Percentiles rank a stretch among this genome's conserved stretches.
These are phyloP conservation scores for Takakia lepidozioides DNA, from an alignment of 225 moss, liverwort and hornwort species.

Conservation along the genomic window DNA sequence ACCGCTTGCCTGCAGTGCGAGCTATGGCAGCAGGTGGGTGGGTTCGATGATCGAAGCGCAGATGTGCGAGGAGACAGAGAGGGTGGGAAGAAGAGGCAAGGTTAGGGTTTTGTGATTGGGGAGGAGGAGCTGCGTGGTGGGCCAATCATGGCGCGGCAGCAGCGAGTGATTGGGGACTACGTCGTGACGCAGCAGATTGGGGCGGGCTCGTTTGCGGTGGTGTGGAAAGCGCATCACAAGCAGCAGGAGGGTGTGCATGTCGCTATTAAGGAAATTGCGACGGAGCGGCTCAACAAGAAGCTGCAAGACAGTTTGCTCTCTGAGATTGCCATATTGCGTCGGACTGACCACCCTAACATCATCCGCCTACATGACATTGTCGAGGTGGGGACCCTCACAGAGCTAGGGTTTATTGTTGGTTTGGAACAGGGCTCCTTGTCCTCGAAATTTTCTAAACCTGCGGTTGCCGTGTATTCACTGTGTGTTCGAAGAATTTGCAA, in stretches of 20 bases:
- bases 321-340: conserved; percentile 80
- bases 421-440: background rate
- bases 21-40: too few species aligned
- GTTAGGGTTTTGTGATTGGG: too few species aligned
- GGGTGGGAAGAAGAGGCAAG: too few species aligned
- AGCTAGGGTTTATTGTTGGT: background rate
- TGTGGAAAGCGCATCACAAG: conserved; percentile 92
- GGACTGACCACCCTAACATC: conserved; percentile 82
- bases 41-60: too few species aligned
- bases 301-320: conserved; percentile 87
- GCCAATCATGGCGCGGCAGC: too few species aligned
- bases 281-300: conserved; percentile 83
- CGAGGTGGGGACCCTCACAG: conserved; percentile 30
- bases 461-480: too few species aligned
- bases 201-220: conserved; percentile 91
- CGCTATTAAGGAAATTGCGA: conserved; percentile 97
- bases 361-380: conserved; percentile 90
- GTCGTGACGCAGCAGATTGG: conserved; percentile 89
- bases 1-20: too few species aligned
- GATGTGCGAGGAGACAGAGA: too few species aligned
- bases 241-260: conserved; percentile 49
- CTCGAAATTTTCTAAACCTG: too few species aligned
- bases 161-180: conserved; percentile 79
- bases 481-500: too few species aligned
- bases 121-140: too few species aligned